Base-by-base conservation (phyloP, 2,329 filamentous ascomycete species). In the Metarhizium guizhouense region DNA sequence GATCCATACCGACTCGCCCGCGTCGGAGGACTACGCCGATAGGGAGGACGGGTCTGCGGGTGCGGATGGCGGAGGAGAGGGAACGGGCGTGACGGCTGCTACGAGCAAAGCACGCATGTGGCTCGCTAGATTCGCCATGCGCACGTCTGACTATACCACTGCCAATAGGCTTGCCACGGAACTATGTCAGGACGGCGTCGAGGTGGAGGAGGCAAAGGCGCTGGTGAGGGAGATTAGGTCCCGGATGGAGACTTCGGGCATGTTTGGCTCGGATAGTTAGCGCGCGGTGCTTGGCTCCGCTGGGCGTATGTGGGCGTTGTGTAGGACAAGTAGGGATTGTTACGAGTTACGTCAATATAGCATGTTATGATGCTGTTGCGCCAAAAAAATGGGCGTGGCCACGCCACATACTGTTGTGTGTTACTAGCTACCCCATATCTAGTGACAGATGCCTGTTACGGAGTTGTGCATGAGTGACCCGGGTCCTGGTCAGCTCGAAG, bases 161-260 rank as follows among this genome's bases (percentile, higher is more conserved):
- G 90, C 90, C 4, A 87, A 88, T 72, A 83, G 90, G 59, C 74
- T 97, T 47, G 92, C 91, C 0, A 90, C 86, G 58, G 94, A 99
- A 72, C 76, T 99, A 49, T 96, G 92, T 68, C 90, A 96, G 71
- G 94, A 99, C 70, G 94, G 94, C 0, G 86, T 95, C 30, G 94
- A 97, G 71, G 90, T 97, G 2, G 94, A 99, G 68, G 94, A 99
- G 71, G 94, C 94, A 32, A 97, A 97, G 73, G 90, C 91, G 3
- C 75, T 97, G 62, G 88, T 96, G 59, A 81, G 90, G 58, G 93
- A 97, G 70, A 86, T 95, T 13, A 81, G 92, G 62, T 87, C 87
- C 4, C 81, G 88, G 61, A 80, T 91, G 70, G 87, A 90, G 52
- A 72, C 69, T n/a, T 66, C 67, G 10, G 71, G 25, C 18, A 64